phyloP scores from a whole-genome alignment of 2,329 filamentous ascomycete genomes.

The Stemphylium beticola region DNA sequence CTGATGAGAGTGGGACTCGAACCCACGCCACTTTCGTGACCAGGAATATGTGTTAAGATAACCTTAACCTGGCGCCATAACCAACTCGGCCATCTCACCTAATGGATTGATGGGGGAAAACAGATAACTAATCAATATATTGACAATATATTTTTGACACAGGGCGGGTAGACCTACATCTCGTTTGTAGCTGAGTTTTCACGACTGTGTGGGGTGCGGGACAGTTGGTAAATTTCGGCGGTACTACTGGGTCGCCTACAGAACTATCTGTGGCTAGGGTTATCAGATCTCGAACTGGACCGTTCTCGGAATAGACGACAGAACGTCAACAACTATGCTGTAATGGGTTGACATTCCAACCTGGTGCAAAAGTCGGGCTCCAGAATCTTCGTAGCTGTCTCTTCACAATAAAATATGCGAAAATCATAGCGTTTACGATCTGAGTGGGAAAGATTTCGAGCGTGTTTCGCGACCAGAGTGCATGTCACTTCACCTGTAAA shows the following conservation, averaged over 20 bases:
- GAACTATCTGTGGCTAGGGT: not conserved
- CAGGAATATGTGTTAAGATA: conserved; percentile 44
- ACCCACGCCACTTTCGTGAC: conserved; percentile 48
- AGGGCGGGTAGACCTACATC: not conserved
- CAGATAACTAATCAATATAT: not conserved
- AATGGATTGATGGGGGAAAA: not conserved
- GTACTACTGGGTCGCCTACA: not conserved
- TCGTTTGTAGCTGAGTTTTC: not conserved
- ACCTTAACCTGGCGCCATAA: conserved; percentile 49
- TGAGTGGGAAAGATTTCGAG: no score
- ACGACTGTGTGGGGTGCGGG: not conserved
- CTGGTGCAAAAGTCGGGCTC: no score
- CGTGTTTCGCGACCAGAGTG: no score
- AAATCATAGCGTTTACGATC: no score
- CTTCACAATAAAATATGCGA: no score
- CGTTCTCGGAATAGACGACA: not conserved
- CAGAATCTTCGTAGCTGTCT: no score
- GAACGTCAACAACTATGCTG: no score
- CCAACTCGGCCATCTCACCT: conserved; percentile 46
- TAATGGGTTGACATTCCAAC: no score
- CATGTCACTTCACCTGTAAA: no score
- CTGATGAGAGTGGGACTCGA: conserved; percentile 47
- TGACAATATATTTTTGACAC: not conserved
- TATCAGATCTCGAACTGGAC: not conserved
- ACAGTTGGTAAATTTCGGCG: not conserved